These are phyloP conservation scores for Pyrus pyrifolia DNA, from an alignment of 306 rosid species.

Conservation along the genomic window DNA sequence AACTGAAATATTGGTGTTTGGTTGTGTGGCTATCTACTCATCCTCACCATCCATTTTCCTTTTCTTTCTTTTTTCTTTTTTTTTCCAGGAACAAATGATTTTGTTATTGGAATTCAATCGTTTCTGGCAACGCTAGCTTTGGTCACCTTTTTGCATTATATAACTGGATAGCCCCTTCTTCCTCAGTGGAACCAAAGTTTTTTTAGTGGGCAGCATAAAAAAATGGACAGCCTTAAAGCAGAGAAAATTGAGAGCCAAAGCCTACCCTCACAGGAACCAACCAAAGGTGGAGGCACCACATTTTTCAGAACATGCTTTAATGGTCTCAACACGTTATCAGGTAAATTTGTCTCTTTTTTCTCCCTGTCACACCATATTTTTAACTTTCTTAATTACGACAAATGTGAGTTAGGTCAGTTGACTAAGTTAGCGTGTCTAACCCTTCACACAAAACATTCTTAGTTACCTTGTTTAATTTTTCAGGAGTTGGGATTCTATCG, in stretches of 20 bases:
- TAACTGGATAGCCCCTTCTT: background rate
- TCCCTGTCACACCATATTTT: background rate
- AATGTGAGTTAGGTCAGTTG: background rate
- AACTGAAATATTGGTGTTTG: background rate
- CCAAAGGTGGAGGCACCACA: conserved; percentile 43
- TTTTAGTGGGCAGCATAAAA: background rate
- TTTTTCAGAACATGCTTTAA: conserved; percentile 59
- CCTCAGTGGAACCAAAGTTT: background rate
- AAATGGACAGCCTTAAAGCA: background rate
- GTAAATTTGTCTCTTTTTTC: conserved; percentile 10
- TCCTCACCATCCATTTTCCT: background rate
- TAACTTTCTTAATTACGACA: background rate
- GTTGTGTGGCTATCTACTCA: conserved; percentile 7
- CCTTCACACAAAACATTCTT: no score
- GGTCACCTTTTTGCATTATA: background rate
- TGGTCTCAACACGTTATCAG: conserved; percentile 64
- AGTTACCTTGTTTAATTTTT: background rate
- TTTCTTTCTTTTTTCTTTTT: no score
- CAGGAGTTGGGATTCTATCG: conserved; percentile 73
- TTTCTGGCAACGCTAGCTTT: background rate
- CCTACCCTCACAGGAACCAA: conserved; percentile 19
- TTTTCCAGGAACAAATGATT: background rate
- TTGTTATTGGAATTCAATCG: background rate
- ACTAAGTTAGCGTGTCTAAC: no score
- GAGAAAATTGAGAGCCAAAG: conserved; percentile 46